Evolutionary conservation across 2,329 filamentous ascomycete species (phyloP).

Genomic region (Macrophomina tecta): DNA sequence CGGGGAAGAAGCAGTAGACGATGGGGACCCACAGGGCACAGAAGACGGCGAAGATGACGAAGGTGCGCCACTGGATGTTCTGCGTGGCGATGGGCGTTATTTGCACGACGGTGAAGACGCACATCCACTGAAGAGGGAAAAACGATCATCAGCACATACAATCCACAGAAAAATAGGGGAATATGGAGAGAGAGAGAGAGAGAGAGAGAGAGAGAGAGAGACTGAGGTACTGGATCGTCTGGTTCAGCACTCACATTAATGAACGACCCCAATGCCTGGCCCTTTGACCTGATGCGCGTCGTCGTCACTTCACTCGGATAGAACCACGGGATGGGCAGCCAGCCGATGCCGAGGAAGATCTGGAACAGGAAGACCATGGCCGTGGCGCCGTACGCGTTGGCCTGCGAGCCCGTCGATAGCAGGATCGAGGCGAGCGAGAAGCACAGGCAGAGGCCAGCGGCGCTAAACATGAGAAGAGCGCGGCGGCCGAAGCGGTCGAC

Average conservation of each 20-base stretch:
- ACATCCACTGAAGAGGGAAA: slow-evolving; percentile 22
- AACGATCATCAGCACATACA: too few species aligned
- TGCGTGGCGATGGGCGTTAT: slow-evolving; percentile 48
- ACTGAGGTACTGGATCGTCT: too few species aligned
- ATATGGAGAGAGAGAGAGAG: too few species aligned
- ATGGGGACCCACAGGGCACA: slow-evolving; percentile 72
- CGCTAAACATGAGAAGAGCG: slow-evolving; percentile 48
- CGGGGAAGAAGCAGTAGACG: slow-evolving; percentile 68
- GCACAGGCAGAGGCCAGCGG: slow-evolving; percentile 51
- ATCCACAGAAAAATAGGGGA: too few species aligned
- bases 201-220: too few species aligned
- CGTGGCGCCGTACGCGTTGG: slow-evolving; percentile 49
- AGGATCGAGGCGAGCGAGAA: slow-evolving; percentile 49
- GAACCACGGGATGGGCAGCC: slow-evolving; percentile 53
- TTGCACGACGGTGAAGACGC: slow-evolving; percentile 42
- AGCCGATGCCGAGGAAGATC: slow-evolving; percentile 51
- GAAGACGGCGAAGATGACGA: slow-evolving; percentile 77
- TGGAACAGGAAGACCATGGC: slow-evolving; percentile 56
- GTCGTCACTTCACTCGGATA: slow-evolving; percentile 52
- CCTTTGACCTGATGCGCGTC: slow-evolving; percentile 48
- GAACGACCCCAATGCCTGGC: slow-evolving; percentile 47
- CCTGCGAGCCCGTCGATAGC: slow-evolving; percentile 40
- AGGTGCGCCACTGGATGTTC: slow-evolving; percentile 66
- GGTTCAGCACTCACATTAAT: slow-evolving; percentile 17
- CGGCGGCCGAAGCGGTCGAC: slow-evolving; percentile 53